These are phyloP conservation scores for Arachnomyces sp. DNA, from an alignment of 2,329 filamentous ascomycete species.

Conservation along the genomic window DNA sequence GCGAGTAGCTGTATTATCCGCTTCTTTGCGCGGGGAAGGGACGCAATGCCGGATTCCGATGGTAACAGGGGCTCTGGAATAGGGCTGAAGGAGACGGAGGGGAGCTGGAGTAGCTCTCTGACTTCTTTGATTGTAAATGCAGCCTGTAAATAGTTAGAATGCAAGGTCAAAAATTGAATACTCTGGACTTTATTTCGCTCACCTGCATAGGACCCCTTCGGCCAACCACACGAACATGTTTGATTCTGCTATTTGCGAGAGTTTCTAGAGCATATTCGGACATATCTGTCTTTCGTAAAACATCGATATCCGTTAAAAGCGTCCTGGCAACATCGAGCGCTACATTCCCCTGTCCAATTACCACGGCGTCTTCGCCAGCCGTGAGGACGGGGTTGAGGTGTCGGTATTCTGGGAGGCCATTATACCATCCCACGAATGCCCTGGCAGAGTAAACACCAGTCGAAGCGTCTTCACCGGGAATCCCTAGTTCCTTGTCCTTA, in stretches of 20 bases:
- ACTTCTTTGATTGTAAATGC: slow-evolving; percentile 94
- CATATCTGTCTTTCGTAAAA: slow-evolving; percentile 77
- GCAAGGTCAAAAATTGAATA: slow-evolving; percentile 1
- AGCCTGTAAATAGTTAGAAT: slow-evolving; percentile 47
- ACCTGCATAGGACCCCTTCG: slow-evolving; percentile 83
- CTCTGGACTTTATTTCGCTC: slow-evolving; percentile 17
- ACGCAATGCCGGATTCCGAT: slow-evolving; percentile 48
- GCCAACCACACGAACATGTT: slow-evolving; percentile 77
- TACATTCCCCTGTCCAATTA: slow-evolving; percentile 94
- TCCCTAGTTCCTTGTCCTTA: slow-evolving; percentile 67
- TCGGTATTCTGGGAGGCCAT: slow-evolving; percentile 79
- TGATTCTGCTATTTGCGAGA: slow-evolving; percentile 65
- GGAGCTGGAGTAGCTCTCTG: slow-evolving; percentile 75
- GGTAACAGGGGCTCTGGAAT: slow-evolving; percentile 62
- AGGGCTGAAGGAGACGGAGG: slow-evolving; percentile 62
- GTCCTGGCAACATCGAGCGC: slow-evolving; percentile 89
- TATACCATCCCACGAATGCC: slow-evolving; percentile 97
- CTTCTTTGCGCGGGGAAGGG: slow-evolving; percentile 66
- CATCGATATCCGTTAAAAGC: slow-evolving; percentile 66
- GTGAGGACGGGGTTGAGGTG: slow-evolving; percentile 65
- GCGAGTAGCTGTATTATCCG: slow-evolving; percentile 73
- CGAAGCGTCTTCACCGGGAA: slow-evolving; percentile 68
- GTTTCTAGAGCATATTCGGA: slow-evolving; percentile 72
- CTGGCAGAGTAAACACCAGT: slow-evolving; percentile 77
- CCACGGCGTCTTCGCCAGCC: slow-evolving; percentile 69